Base-by-base conservation (phyloP, 257 asterid species). In the Linaria vulgaris region DNA sequence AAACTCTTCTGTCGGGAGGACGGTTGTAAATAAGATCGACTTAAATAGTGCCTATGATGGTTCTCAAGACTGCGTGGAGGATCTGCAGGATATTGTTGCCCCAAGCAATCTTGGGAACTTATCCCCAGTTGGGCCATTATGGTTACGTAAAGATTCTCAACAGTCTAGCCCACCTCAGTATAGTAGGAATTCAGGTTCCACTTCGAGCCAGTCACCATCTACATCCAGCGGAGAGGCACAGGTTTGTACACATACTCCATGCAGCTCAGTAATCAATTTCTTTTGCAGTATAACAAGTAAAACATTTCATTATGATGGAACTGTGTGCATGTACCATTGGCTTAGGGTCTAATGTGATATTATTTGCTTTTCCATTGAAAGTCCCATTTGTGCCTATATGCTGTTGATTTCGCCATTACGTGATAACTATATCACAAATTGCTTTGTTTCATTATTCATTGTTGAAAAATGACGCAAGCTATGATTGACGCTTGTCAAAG, bases 151-250 rank as follows among this genome's bases (percentile, higher is more conserved):
- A 67, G 91, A 78, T 73, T 78, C 88, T 66, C 76, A 67, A 72
- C 81, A 52, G 71, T 79, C 78, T 65, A 85, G 82, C 74, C 87
- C 88, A 12, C 76, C 91, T 69, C 88, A 81, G 59, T 77, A 78
- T 57, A 86, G 94, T 89, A 83, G 84, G 69, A 83, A 82, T 76
- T 80, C 96, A 12, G 89, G 87, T 70, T 89, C 91, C 60, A 76
- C 86, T 2, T 74, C 85, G 39, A 75, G 85, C 76, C 90, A 72
- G 58, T 91, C 96, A 46, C 88, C 83, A 46, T 91, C 96, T 62
- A 85, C 84, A 76, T 88, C 95, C 65, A 89, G 91, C 73, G 95
- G 87, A 70, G 99, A 92, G 72, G 80, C 85, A 22, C 96, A 88
- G 97, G 97, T 92, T 58, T 61, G 46, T 21, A 59, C 47, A 51